Conservation (phyloP, 2,329 filamentous ascomycete species). For the Exserohilum rostratum region DNA sequence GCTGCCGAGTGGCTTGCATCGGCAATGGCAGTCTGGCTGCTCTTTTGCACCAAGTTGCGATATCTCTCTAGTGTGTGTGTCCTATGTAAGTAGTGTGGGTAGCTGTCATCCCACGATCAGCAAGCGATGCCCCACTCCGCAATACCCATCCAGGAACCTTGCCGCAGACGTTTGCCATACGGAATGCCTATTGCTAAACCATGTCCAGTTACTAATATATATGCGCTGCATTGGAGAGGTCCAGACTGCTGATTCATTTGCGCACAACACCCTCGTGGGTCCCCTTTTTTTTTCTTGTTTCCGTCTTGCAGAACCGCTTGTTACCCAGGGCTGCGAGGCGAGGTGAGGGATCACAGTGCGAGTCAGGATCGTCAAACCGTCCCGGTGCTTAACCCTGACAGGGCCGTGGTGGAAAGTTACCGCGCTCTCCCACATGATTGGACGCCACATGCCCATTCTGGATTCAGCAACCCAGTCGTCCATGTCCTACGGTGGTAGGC, state of each 20-base stretch:
- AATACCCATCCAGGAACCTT: constrained; percentile 6
- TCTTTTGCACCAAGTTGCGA: not conserved
- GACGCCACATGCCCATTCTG: constrained; percentile 2
- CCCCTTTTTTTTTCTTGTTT: not conserved
- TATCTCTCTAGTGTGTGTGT: not conserved
- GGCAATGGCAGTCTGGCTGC: constrained; percentile 2
- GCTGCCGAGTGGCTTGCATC: constrained; percentile 14
- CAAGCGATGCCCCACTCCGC: constrained; percentile 4
- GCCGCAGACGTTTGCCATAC: constrained; percentile 2
- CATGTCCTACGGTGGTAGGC: not conserved
- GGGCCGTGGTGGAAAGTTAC: not conserved
- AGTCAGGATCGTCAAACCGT: constrained; percentile 3
- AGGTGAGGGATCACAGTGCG: not conserved
- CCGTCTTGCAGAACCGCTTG: not conserved
- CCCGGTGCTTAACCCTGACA: not conserved
- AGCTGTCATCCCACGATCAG: constrained; percentile 7
- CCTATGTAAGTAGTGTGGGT: not conserved
- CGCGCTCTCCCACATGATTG: not conserved
- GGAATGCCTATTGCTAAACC: not conserved
- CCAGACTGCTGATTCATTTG: constrained; percentile 9
- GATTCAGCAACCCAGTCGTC: not conserved
- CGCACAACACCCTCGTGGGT: not conserved
- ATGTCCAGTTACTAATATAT: not conserved
- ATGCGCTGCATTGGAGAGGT: not conserved
- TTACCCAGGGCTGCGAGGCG: not conserved